Base-by-base conservation (phyloP, 257 asterid genomes). In the Solanum phureja region DNA sequence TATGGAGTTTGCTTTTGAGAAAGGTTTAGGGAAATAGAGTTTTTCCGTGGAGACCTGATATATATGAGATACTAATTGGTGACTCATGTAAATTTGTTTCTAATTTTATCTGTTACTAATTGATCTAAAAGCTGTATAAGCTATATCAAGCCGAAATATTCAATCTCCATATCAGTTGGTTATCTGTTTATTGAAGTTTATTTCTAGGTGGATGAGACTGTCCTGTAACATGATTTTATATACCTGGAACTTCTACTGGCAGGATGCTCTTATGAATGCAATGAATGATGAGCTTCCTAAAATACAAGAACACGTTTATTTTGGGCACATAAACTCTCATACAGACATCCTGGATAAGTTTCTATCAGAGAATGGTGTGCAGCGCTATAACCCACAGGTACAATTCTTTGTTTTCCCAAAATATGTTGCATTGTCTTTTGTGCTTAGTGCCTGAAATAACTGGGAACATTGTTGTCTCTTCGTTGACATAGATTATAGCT, bases 231-330 rank as follows among this genome's bases (percentile, higher is more conserved):
- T 49, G 69, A 49, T 82, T 46, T 46, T 5, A 81, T 46, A 82
- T 49, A 11, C 85, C 85, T 29, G 85, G 42, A 49, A 86, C 88
- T 92, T 82, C 90, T 87, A 84, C 89, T 89, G 88, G 83, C 96
- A 97, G 99, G 99, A 97, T 86, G 94, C 97, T 76, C 96, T 95
- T 87, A 87, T 95, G 56, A 97, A 90, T 92, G 98, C 99, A 87
- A 97, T 97, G 99, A 96, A 95, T 9, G 99, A 96, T 19, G 99
- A 97, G 92, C 98, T 96, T 91, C 96, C 99, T 79, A 94, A 92
- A 91, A 93, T 97, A 92, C 99, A 97, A 92, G 99, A 97, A 93
- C 99, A 94, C 91, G 99, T 97, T 76, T 97, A 97, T 88, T 97
- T 94, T 87, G 99, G 99, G 38, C 99, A 92, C 66, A 95, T 97